phyloP scores from a whole-genome alignment of 768 basidiomycete species.

The Daedaleopsis sinensis region DNA sequence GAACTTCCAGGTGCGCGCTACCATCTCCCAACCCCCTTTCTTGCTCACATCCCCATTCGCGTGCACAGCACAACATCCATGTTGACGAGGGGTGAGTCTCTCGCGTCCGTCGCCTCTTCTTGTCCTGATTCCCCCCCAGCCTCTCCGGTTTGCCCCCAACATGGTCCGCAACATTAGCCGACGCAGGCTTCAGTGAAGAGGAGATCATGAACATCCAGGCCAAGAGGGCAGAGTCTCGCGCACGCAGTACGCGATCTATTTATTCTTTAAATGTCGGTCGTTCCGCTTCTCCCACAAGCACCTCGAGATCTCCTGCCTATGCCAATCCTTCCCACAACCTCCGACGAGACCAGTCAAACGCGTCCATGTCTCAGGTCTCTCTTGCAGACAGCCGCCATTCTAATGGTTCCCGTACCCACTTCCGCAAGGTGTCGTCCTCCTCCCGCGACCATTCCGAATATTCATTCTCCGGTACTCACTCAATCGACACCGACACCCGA shows the following conservation, averaged over 20 bases:
- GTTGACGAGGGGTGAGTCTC: conserved; percentile 70
- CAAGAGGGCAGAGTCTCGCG: conserved; percentile 31
- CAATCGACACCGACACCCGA: conserved; percentile 4
- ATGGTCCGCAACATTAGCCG: conserved; percentile 63
- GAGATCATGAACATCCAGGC: conserved; percentile 66
- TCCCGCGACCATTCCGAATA: conserved; percentile 17
- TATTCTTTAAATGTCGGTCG: conserved; percentile 20
- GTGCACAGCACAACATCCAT: conserved; percentile 69
- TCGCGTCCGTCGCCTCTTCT: conserved; percentile 1
- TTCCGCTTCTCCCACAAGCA: conserved; percentile 14
- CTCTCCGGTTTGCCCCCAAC: conserved; percentile 72
- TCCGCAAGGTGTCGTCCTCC: conserved; percentile 15
- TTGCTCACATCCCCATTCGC: not conserved
- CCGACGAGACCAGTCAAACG: conserved; percentile 20
- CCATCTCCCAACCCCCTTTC: not conserved
- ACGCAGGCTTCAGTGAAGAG: conserved; percentile 67
- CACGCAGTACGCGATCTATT: conserved; percentile 23
- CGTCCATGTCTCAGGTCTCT: conserved; percentile 23
- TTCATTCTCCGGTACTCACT: conserved; percentile 3
- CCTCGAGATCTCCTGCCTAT: conserved; percentile 7
- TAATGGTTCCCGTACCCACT: conserved; percentile 13
- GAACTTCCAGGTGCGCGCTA: conserved; percentile 67
- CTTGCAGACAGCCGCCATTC: conserved; percentile 17
- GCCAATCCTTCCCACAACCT: conserved; percentile 7
- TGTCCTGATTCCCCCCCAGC: conserved; percentile 33